phyloP scores from a whole-genome alignment of 768 basidiomycete genomes.

The Serpula lacrymans region DNA sequence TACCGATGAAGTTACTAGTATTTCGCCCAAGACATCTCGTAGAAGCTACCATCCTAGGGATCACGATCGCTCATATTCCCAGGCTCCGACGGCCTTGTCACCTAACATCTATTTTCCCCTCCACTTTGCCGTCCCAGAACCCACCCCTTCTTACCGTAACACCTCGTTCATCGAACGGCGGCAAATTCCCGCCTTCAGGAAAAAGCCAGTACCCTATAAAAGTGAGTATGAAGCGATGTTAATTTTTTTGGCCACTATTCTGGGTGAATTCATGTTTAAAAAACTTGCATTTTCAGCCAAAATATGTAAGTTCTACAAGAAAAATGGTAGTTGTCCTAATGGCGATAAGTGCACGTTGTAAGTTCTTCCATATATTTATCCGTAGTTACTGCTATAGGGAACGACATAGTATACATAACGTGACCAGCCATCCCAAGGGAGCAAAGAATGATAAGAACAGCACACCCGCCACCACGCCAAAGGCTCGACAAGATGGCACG shows the following conservation, averaged over 20 bases:
- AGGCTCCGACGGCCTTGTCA: slow-evolving; percentile 4
- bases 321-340: slow-evolving; percentile 46
- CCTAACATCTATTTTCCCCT: slow-evolving; percentile 34
- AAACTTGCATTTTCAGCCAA: slow-evolving; percentile 41
- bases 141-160: too few species aligned
- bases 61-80: slow-evolving; percentile 23
- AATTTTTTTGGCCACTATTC: neutral
- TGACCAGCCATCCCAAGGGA: too few species aligned
- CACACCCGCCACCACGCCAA: neutral
- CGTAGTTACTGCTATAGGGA: slow-evolving; percentile 2
- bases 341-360: slow-evolving; percentile 61
- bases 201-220: slow-evolving; percentile 23
- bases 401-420: slow-evolving; percentile 43
- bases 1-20: too few species aligned
- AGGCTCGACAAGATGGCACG: slow-evolving; percentile 11
- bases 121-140: too few species aligned
- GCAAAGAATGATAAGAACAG: slow-evolving; percentile 10
- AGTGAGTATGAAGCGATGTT: too few species aligned
- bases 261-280: neutral
- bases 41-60: too few species aligned
- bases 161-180: too few species aligned
- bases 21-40: too few species aligned
- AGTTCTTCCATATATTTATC: slow-evolving; percentile 18
- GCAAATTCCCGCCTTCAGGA: slow-evolving; percentile 12
- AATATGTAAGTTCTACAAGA: slow-evolving; percentile 53